These are phyloP conservation scores for Phytophthora podocarpi DNA, from an alignment of 352 stramenopile species.

Conservation along the genomic window DNA sequence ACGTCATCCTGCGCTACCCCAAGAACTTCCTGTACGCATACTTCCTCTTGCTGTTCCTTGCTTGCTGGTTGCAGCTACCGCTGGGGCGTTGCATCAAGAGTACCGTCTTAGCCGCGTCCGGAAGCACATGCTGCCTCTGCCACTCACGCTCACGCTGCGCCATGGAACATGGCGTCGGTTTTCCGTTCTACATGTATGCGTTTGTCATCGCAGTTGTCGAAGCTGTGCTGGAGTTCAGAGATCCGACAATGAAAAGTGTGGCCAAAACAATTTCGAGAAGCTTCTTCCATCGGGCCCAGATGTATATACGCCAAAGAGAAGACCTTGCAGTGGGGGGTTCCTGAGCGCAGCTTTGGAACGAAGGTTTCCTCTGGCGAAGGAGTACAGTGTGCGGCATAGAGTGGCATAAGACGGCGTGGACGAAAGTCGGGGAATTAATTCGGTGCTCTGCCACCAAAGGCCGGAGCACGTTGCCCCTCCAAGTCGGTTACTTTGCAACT, in stretches of 20 bases:
- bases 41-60: constrained; percentile 63
- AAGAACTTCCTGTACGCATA: constrained; percentile 62
- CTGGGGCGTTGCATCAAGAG: constrained; percentile 53
- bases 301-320: constrained; percentile 24
- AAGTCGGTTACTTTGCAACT: too few species aligned
- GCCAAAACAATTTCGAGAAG: neutral
- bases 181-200: constrained; percentile 71
- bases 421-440: too few species aligned
- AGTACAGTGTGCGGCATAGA: too few species aligned
- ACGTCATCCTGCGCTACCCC: constrained; percentile 57
- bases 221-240: constrained; percentile 49
- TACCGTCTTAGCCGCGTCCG: constrained; percentile 41
- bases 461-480: too few species aligned
- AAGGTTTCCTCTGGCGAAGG: too few species aligned
- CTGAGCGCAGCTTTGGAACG: too few species aligned
- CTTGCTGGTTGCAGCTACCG: constrained; percentile 38
- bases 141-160: constrained; percentile 61
- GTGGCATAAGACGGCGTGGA: too few species aligned
- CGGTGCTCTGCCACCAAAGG: too few species aligned
- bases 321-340: constrained; percentile 11
- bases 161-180: constrained; percentile 53
- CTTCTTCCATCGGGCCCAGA: constrained; percentile 43
- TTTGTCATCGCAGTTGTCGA: constrained; percentile 58
- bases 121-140: constrained; percentile 71
- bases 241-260: constrained; percentile 48